phyloP scores from a whole-genome alignment of 2,329 filamentous ascomycete genomes.

The Sporothrix phasma region DNA sequence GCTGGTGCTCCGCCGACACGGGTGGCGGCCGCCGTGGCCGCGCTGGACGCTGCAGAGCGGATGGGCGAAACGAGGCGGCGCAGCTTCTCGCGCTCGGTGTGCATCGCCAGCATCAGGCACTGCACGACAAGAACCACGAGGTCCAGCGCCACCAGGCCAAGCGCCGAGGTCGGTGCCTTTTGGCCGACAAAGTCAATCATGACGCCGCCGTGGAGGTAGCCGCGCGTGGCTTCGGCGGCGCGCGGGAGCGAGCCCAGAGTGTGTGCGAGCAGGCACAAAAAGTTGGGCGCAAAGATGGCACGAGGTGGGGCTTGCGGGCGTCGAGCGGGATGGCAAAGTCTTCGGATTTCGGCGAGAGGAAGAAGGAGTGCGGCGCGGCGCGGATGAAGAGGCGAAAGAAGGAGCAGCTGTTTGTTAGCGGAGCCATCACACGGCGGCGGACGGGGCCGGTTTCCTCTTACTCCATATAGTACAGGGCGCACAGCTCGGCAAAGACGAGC shows the following conservation, averaged over 20 bases:
- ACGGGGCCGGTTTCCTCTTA: no score
- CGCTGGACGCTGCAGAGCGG: slow-evolving; percentile 12
- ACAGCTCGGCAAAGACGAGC: slow-evolving; percentile 54
- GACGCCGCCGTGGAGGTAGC: slow-evolving; percentile 58
- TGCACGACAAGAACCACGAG: slow-evolving; percentile 46
- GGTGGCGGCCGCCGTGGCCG: slow-evolving; percentile 19
- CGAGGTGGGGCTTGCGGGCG: slow-evolving; percentile 46
- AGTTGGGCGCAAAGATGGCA: slow-evolving; percentile 49
- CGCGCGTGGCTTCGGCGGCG: slow-evolving; percentile 51
- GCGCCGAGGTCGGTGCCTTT: slow-evolving; percentile 47
- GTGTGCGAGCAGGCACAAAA: slow-evolving; percentile 52
- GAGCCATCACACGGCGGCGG: no score
- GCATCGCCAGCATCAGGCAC: slow-evolving; percentile 54
- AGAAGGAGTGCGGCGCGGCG: slow-evolving; percentile 49
- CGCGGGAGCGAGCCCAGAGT: slow-evolving; percentile 43
- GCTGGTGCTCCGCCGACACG: neutral
- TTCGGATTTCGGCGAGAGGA: slow-evolving; percentile 53
- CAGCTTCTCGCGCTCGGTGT: slow-evolving; percentile 49
- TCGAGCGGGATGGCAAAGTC: slow-evolving; percentile 45
- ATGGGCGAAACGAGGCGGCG: slow-evolving; percentile 33
- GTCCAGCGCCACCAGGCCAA: slow-evolving; percentile 48
- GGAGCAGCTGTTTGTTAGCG: slow-evolving; percentile 42
- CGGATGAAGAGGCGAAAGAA: slow-evolving; percentile 53
- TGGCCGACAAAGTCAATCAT: slow-evolving; percentile 61
- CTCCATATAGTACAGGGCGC: slow-evolving; percentile 62